These are phyloP conservation scores for Penicillium verhagenii DNA, from an alignment of 495 filamentous ascomycete species.

Conservation along the genomic window DNA sequence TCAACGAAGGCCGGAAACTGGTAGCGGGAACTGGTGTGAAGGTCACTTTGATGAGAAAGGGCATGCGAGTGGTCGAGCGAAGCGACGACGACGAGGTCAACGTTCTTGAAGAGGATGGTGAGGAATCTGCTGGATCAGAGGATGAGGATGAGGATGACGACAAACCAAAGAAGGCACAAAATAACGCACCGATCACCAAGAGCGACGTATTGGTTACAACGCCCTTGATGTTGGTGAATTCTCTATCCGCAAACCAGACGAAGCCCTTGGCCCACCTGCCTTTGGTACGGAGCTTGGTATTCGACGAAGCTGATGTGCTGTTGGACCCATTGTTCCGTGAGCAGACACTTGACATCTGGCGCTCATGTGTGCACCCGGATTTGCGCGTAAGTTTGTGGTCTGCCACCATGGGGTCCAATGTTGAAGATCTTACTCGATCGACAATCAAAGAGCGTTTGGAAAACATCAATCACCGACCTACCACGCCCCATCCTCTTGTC, in stretches of 20 bases:
- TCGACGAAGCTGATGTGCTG: slow-evolving; percentile 95
- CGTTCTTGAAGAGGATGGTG: slow-evolving; percentile 41
- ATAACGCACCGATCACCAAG: slow-evolving; percentile 52
- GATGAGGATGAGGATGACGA: slow-evolving; percentile 39
- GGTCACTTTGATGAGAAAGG: slow-evolving; percentile 80
- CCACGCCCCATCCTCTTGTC: slow-evolving; percentile 53
- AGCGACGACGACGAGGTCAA: slow-evolving; percentile 30
- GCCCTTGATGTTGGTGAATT: slow-evolving; percentile 73
- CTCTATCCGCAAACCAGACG: slow-evolving; percentile 54
- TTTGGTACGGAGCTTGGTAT: slow-evolving; percentile 65
- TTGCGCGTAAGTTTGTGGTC: slow-evolving; percentile 85
- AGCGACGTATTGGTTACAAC: slow-evolving; percentile 90
- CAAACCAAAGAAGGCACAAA: slow-evolving; percentile 33
- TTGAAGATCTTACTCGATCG: slow-evolving; percentile 71
- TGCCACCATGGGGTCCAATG: slow-evolving; percentile 91
- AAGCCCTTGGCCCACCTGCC: slow-evolving; percentile 52
- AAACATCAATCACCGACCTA: slow-evolving; percentile 15
- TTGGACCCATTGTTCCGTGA: slow-evolving; percentile 87
- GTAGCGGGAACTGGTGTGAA: slow-evolving; percentile 74
- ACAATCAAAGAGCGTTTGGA: slow-evolving; percentile 55
- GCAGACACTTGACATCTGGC: slow-evolving; percentile 87
- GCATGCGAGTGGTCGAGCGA: slow-evolving; percentile 63
- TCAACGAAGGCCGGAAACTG: slow-evolving; percentile 86
- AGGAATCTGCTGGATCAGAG: slow-evolving; percentile 35
- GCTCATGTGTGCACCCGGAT: slow-evolving; percentile 61